phyloP scores from a whole-genome alignment of 768 basidiomycete genomes.

The Phanerodontia chrysosporium region DNA sequence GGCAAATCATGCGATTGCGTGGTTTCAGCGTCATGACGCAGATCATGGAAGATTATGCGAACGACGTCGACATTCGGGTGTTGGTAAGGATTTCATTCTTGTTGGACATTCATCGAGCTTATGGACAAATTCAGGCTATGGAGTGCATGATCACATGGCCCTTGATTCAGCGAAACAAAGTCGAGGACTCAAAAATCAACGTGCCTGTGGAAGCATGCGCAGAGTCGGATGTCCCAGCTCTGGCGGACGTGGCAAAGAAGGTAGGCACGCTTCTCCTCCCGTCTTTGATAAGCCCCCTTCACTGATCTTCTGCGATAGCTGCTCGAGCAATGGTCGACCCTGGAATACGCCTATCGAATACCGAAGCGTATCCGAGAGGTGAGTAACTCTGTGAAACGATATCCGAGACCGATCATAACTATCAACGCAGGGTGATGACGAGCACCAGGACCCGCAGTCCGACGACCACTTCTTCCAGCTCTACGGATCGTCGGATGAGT shows the following conservation, averaged over 20 bases:
- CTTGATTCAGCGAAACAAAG: conserved; percentile 81
- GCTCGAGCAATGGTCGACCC: conserved; percentile 71
- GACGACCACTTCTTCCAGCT: neutral
- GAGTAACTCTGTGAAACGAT: conserved; percentile 12
- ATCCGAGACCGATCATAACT: neutral
- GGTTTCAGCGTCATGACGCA: conserved; percentile 92
- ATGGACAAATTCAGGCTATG: conserved; percentile 41
- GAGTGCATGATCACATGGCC: conserved; percentile 77
- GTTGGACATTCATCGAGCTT: neutral
- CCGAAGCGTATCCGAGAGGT: conserved; percentile 60
- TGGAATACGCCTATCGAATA: conserved; percentile 83
- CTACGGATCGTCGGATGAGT: conserved; percentile 1
- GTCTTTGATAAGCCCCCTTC: neutral
- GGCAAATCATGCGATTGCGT: conserved; percentile 87
- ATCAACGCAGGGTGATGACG: conserved; percentile 22
- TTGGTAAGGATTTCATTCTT: conserved; percentile 44
- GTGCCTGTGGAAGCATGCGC: conserved; percentile 54
- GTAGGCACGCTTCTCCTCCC: conserved; percentile 35
- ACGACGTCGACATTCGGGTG: conserved; percentile 66
- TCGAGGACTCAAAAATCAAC: conserved; percentile 71
- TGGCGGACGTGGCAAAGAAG: conserved; percentile 58
- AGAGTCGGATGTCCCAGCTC: conserved; percentile 49
- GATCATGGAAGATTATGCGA: conserved; percentile 70
- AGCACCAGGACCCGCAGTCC: conserved; percentile 1
- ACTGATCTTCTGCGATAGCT: conserved; percentile 41